These are phyloP conservation scores for Sporothrix curviconia DNA, from an alignment of 2,329 filamentous ascomycete species.

Conservation along the genomic window DNA sequence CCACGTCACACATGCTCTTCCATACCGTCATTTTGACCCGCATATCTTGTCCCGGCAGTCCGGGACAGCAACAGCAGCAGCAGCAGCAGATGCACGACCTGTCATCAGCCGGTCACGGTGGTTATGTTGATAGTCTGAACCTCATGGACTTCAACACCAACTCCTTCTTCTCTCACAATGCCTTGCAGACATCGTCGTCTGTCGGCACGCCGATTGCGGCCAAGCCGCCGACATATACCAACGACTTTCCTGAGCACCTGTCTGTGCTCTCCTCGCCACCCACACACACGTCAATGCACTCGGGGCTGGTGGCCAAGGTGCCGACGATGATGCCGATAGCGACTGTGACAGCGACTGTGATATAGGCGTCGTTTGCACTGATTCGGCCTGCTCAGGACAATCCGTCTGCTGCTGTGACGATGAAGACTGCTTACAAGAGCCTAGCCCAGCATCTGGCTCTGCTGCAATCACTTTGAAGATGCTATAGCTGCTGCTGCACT, in stretches of 20 bases:
- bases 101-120: background rate
- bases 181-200: background rate
- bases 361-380: conserved; percentile 19
- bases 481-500: conserved; percentile 20
- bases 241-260: conserved; percentile 16
- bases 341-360: conserved; percentile 21
- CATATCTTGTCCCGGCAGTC: background rate
- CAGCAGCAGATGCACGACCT: background rate
- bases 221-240: background rate
- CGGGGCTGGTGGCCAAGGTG: background rate
- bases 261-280: conserved; percentile 15
- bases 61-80: background rate
- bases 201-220: conserved; percentile 2
- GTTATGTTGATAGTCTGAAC: background rate
- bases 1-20: conserved; percentile 17
- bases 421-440: conserved; percentile 16
- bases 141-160: background rate
- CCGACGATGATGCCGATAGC: conserved; percentile 14
- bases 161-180: conserved; percentile 8
- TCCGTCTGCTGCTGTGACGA: conserved; percentile 21
- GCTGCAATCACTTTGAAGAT: conserved; percentile 14
- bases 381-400: conserved; percentile 18
- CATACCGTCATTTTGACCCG: conserved; percentile 17
- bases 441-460: background rate
- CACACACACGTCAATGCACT: background rate